A percentile compares a stretch with the other conserved stretches of the same genome.
Evolutionary conservation across 441 rosid genomes (phyloP).

Genomic region (Gossypium laxum): DNA sequence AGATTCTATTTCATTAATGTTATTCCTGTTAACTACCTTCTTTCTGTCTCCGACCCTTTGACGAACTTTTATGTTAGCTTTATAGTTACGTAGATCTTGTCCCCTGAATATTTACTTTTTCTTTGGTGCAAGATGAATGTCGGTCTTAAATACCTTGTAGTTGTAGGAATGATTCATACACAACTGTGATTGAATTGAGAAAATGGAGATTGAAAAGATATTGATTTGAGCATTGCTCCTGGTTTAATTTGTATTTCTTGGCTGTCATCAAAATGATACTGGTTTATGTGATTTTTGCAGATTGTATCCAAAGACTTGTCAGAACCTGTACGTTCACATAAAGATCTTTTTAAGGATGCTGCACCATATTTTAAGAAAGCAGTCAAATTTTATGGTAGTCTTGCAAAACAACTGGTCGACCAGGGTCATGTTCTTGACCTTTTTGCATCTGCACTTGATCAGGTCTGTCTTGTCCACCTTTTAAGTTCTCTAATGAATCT

Average conservation of each 20-base stretch:
- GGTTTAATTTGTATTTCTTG: background rate
- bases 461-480: slow-evolving; percentile 40
- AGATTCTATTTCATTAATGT: no score
- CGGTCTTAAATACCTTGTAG: background rate
- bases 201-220: background rate
- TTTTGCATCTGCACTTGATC: slow-evolving; percentile 99
- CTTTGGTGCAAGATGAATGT: background rate
- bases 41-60: background rate
- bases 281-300: slow-evolving; percentile 35
- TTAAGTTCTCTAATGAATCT: background rate
- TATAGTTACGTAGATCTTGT: background rate
- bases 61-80: background rate
- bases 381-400: slow-evolving; percentile 71
- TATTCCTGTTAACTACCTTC: no score
- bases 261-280: slow-evolving; percentile 5
- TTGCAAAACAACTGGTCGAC: slow-evolving; percentile 86
- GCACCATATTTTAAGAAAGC: slow-evolving; percentile 93
- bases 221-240: background rate
- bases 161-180: background rate
- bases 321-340: slow-evolving; percentile 97
- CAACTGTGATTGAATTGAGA: background rate
- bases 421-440: slow-evolving; percentile 96
- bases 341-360: slow-evolving; percentile 97
- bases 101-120: background rate
- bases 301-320: slow-evolving; percentile 89